Conservation (phyloP, 257 asterid species). For the Nicotiana paniculata region DNA sequence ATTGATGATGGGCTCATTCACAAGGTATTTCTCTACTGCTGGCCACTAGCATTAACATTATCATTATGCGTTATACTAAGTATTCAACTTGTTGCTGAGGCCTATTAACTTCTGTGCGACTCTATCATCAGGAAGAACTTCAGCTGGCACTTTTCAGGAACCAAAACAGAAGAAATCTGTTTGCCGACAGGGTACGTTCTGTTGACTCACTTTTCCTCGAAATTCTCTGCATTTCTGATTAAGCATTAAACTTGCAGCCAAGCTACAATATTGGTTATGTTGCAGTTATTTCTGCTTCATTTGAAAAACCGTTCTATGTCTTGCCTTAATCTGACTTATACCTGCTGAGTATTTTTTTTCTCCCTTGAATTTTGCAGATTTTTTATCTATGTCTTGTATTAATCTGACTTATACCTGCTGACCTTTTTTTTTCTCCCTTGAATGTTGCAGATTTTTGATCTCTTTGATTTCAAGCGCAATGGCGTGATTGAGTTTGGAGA, state of each 20-base stretch:
- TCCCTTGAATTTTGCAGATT: conserved; percentile 29
- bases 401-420: background rate
- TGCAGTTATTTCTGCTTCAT: background rate
- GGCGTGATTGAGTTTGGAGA: conserved; percentile 93
- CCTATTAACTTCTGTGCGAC: conserved; percentile 6
- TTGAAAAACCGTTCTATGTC: background rate
- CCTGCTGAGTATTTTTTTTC: background rate
- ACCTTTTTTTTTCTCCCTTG: background rate
- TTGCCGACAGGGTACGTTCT: conserved; percentile 71
- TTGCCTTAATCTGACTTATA: background rate
- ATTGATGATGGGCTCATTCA: conserved; percentile 82
- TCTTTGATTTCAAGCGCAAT: conserved; percentile 65
- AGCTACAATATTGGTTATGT: background rate
- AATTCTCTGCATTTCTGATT: background rate
- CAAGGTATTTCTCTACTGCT: conserved; percentile 40
- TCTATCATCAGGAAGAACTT: conserved; percentile 70
- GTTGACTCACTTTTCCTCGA: background rate
- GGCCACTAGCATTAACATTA: background rate
- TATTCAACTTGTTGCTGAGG: background rate
- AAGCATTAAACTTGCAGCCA: background rate
- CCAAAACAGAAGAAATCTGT: conserved; percentile 57
- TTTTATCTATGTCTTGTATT: conserved; percentile 31
- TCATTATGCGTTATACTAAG: background rate
- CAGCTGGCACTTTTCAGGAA: conserved; percentile 87
- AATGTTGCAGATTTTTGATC: conserved; percentile 55